Conservation (phyloP, 2,329 filamentous ascomycete genomes). For the Sordariomycetes sp. region DNA sequence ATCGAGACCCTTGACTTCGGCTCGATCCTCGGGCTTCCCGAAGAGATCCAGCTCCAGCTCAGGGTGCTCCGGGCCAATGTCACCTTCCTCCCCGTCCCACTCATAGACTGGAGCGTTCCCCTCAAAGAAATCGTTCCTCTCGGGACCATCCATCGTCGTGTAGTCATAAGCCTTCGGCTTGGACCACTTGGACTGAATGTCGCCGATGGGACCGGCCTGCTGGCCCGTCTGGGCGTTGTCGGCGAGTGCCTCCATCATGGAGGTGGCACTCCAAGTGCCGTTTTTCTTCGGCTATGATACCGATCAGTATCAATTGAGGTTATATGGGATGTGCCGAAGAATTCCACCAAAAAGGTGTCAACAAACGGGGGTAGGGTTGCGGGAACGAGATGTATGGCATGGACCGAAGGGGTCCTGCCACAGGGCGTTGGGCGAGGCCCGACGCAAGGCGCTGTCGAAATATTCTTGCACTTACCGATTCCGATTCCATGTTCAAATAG, state of each 20-base stretch:
- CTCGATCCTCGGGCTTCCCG: constrained; percentile 39
- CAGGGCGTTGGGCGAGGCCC: no score
- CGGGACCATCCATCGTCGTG: constrained; percentile 12
- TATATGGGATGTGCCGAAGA: background rate
- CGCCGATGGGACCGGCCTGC: background rate
- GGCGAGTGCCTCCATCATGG: constrained; percentile 7
- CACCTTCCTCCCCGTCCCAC: constrained; percentile 78
- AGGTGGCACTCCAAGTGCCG: background rate
- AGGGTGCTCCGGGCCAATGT: constrained; percentile 62
- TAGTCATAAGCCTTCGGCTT: constrained; percentile 38
- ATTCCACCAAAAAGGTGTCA: no score
- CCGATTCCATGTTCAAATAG: no score
- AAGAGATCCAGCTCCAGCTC: constrained; percentile 72
- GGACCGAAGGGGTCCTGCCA: no score
- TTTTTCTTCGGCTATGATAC: background rate
- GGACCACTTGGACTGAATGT: constrained; percentile 28
- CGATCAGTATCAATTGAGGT: background rate
- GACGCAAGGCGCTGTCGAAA: no score
- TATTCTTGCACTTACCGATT: no score
- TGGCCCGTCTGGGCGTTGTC: background rate
- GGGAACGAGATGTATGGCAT: no score
- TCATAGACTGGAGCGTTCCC: constrained; percentile 60
- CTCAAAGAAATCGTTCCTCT: constrained; percentile 27
- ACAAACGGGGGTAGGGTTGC: no score
- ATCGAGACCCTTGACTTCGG: constrained; percentile 42